Conservation (phyloP, 192 early-diverging fungal genomes). For the Endogone sp. region DNA sequence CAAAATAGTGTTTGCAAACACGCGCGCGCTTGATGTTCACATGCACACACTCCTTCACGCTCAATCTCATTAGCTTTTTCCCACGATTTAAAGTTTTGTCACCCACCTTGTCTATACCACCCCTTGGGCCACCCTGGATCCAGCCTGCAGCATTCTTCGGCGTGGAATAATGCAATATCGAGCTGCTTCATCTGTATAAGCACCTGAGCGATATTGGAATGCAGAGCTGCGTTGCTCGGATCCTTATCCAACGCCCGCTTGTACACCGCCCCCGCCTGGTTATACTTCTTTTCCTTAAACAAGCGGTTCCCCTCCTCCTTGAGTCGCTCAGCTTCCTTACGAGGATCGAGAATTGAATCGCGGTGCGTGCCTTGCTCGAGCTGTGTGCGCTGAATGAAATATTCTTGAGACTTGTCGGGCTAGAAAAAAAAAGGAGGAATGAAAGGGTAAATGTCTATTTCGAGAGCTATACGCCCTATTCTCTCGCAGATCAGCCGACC, state of each 20-base stretch:
- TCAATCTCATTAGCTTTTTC: too few species aligned
- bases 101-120: constrained; percentile 1
- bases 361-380: background rate
- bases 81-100: too few species aligned
- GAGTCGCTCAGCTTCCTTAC: background rate
- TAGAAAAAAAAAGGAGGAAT: too few species aligned
- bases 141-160: background rate
- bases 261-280: background rate
- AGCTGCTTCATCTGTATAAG: background rate
- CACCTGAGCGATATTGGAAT: constrained; percentile 1
- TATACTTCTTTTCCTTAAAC: background rate
- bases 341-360: background rate
- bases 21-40: too few species aligned
- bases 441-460: too few species aligned
- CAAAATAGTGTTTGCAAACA: too few species aligned
- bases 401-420: background rate
- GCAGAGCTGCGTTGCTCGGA: background rate
- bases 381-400: background rate
- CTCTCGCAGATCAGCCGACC: too few species aligned
- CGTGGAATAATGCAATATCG: constrained; percentile 1
- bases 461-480: too few species aligned
- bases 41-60: too few species aligned
- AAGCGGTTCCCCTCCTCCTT: constrained; percentile 1
- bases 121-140: constrained; percentile 1
- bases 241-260: background rate